Evolutionary conservation across 2,329 filamentous ascomycete species (phyloP).

Genomic region (Alternaria novae-zelandiae): DNA sequence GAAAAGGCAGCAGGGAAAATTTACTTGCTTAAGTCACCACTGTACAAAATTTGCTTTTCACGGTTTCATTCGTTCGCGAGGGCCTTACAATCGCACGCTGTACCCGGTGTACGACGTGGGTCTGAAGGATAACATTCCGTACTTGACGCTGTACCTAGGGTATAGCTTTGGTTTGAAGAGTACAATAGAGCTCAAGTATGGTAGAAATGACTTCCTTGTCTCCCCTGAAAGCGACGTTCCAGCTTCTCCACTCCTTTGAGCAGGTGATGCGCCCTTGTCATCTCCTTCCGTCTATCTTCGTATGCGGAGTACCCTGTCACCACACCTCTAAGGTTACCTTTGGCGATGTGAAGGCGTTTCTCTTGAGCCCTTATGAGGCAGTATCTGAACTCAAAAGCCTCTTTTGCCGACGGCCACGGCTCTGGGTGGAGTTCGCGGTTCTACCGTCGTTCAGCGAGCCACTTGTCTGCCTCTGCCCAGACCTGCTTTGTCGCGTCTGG

Average conservation of each 20-base stretch:
- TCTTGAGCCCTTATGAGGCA: background rate
- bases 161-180: background rate
- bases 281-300: background rate
- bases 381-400: background rate
- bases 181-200: background rate
- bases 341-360: background rate
- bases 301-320: background rate
- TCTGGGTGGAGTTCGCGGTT: background rate
- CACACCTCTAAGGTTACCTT: background rate
- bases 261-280: background rate
- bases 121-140: background rate
- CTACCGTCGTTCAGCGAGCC: constrained; percentile 54
- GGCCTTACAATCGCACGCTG: background rate
- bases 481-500: constrained; percentile 56
- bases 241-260: background rate
- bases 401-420: too few species aligned
- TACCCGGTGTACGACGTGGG: background rate
- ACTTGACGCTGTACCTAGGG: background rate
- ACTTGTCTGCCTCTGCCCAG: constrained; percentile 67
- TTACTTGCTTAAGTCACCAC: background rate
- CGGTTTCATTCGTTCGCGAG: background rate
- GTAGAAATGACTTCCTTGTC: background rate
- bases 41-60: background rate
- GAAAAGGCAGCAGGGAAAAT: too few species aligned
- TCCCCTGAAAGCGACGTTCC: background rate